Conservation (phyloP, 2,329 filamentous ascomycete genomes). For the Penicillium sp. region DNA sequence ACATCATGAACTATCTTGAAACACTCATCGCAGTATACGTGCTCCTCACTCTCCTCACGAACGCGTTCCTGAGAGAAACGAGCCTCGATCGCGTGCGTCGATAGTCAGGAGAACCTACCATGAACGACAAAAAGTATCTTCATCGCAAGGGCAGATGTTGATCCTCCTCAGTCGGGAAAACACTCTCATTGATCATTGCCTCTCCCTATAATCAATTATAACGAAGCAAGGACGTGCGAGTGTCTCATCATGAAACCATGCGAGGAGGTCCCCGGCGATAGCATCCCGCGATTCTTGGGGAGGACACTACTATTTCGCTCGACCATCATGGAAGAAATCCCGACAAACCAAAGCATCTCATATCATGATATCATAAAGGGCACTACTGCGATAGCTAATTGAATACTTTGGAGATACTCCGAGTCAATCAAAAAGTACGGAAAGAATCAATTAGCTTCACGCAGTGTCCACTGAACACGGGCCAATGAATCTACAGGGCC, state of each 20-base stretch:
- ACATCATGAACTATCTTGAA: conserved; percentile 23
- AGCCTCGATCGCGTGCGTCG: conserved; percentile 17
- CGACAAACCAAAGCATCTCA: not conserved
- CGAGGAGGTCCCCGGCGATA: conserved; percentile 20
- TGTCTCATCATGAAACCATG: conserved; percentile 22
- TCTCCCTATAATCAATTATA: conserved; percentile 25
- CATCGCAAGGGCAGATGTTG: conserved; percentile 16
- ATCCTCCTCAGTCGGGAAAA: not conserved
- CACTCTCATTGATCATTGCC: conserved; percentile 4
- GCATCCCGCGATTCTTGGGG: not conserved
- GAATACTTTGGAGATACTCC: not conserved
- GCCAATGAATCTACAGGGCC: not conserved
- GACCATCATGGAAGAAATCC: not conserved
- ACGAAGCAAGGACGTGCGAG: conserved; percentile 36
- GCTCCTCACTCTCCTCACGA: not conserved
- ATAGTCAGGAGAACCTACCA: conserved; percentile 26
- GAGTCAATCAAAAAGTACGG: not conserved
- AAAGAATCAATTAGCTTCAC: not conserved
- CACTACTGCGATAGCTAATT: not conserved
- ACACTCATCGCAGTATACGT: conserved; percentile 13
- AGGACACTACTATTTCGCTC: not conserved
- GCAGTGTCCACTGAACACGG: not conserved
- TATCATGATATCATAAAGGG: not conserved
- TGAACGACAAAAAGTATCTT: conserved; percentile 3
- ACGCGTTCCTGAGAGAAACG: not conserved